These are phyloP conservation scores for Irpex sp. DNA, from an alignment of 1,284 basidiomycete species.

Conservation along the genomic window DNA sequence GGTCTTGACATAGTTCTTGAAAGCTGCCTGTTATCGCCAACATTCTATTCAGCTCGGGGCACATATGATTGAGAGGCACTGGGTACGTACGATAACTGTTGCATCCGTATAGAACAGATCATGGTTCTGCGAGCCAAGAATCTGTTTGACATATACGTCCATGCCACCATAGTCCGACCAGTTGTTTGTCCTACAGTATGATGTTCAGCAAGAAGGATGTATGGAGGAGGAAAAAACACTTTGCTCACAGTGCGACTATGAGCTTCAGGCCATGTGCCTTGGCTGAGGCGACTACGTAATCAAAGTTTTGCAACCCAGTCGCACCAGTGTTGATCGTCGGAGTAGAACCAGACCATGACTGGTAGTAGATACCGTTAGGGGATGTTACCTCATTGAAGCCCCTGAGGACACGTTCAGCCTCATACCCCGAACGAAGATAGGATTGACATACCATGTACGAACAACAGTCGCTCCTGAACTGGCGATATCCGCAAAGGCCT, in stretches of 20 bases:
- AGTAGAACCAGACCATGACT: slow-evolving; percentile 48
- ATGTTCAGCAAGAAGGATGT: too few relatives aligned
- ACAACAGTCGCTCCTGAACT: slow-evolving; percentile 49
- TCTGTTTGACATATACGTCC: slow-evolving; percentile 39
- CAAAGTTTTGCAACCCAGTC: slow-evolving; percentile 47
- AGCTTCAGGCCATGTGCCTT: slow-evolving; percentile 53
- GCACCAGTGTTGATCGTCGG: slow-evolving; percentile 50
- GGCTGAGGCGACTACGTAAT: slow-evolving; percentile 51
- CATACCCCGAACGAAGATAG: background rate
- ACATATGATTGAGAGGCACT: too few relatives aligned
- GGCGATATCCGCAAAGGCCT: slow-evolving; percentile 48
- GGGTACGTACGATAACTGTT: slow-evolving; percentile 27
- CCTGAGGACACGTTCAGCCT: slow-evolving; percentile 26
- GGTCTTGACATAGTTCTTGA: slow-evolving; percentile 34
- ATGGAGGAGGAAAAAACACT: too few relatives aligned
- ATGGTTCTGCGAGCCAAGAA: slow-evolving; percentile 30
- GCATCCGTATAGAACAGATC: slow-evolving; percentile 39
- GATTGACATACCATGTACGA: slow-evolving; percentile 47
- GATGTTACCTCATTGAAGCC: slow-evolving; percentile 64
- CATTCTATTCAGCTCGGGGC: too few relatives aligned
- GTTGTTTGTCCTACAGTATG: too few relatives aligned
- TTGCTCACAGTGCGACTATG: too few relatives aligned
- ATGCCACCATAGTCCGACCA: slow-evolving; percentile 52
- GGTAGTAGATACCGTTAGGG: slow-evolving; percentile 48
- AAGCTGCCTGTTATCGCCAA: slow-evolving; percentile 26